Base-by-base conservation (phyloP, 306 rosid genomes). In the Lablab purpureus region DNA sequence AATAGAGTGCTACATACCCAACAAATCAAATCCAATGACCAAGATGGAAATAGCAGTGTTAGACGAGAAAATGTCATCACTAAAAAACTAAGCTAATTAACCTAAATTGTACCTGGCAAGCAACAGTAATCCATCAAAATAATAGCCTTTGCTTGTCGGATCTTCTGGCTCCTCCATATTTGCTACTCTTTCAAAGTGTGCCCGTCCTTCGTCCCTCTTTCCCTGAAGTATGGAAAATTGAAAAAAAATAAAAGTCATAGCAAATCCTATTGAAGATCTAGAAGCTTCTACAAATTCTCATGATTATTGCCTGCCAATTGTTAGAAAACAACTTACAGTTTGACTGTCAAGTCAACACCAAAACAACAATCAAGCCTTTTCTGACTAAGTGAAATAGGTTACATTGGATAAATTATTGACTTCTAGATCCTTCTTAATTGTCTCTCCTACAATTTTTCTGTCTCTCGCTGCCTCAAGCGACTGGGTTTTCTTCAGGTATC, bases 111-210 rank as follows among this genome's bases (percentile, higher is more conserved):
- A 89, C 99, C 99, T 95, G 34, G 99, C 89, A 59, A 92, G 86
- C 71, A 91, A 68, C 64, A 95, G 55, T 84, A 95, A 86, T 67
- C 89, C 94, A 41, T 91, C 91, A 74, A 88, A 91, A 85, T 95
- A 95, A 88, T 92, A 93, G 37, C 81, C 84, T 88, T 92, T 95
- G 86, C 92, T 79, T 28, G 76, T 69, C 32, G 90, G 86, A 69
- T 95, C 96, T 74, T 90, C 89, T 0, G 99, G 99, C 88, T 92
- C 97, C 50, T 86, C 79, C 91, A 91, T 45, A 34, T 82, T 88
- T 73, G 91, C 96, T 55, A 92, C 66, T 82, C 98, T 90, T 78
- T 95, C 92, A 13, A 95, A 86, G 84, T 95, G 97, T 54, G 19
- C 86, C 14, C 86, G 82, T 17, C 96, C 95, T 87, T 95, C 94